Evolutionary conservation across 805 yeast species (phyloP).

Genomic region (Candida succiphila): DNA sequence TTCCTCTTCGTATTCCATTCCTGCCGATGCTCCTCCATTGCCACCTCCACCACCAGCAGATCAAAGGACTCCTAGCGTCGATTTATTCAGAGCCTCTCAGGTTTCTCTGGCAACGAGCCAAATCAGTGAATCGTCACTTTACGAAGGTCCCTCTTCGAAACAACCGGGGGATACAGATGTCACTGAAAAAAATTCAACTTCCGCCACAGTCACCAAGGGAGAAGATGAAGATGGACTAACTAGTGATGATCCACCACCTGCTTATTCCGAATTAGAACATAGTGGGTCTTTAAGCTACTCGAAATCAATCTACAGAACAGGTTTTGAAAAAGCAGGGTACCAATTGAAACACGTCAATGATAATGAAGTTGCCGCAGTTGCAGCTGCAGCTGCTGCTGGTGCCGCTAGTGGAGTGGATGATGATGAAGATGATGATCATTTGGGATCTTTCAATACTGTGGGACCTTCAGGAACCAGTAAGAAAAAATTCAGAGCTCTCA

Average conservation of each 20-base stretch:
- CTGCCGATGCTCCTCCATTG: slow-evolving; percentile 15
- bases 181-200: too few species aligned
- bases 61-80: slow-evolving; percentile 15
- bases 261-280: slow-evolving; percentile 23
- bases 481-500: slow-evolving; percentile 1
- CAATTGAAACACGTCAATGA: slow-evolving; percentile 16
- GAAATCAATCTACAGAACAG: slow-evolving; percentile 23
- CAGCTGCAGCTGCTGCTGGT: background rate
- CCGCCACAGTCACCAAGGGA: too few species aligned
- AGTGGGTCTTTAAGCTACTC: slow-evolving; percentile 23
- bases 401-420: background rate
- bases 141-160: too few species aligned
- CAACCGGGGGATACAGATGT: too few species aligned
- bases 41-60: slow-evolving; percentile 20
- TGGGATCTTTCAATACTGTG: background rate
- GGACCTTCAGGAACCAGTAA: background rate
- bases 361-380: background rate
- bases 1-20: too few species aligned
- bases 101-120: too few species aligned
- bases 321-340: slow-evolving; percentile 26
- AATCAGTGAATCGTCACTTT: too few species aligned
- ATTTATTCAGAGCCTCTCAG: too few species aligned
- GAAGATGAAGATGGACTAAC: slow-evolving; percentile 4
- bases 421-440: background rate
- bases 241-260: slow-evolving; percentile 17